Base-by-base conservation (phyloP, 139 green algal genomes). In the Spirogloea muscicola region DNA sequence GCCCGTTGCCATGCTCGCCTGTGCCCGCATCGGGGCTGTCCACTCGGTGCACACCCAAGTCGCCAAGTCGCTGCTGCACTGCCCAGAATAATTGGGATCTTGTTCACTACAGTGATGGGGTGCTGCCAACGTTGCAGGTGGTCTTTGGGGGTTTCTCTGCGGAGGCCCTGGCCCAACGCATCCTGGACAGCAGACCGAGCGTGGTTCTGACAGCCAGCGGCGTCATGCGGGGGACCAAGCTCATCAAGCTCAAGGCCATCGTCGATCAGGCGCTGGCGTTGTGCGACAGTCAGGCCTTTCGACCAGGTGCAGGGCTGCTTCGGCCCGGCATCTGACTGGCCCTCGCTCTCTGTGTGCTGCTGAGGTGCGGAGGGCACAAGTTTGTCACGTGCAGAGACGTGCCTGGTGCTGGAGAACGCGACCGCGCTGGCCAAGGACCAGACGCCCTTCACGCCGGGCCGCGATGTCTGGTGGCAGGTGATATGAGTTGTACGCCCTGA, bases 121-220 rank as follows among this genome's bases (percentile, higher is more conserved):
- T n/a, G n/a, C n/a, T n/a, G n/a, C n/a, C n/a, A n/a, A n/a, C n/a
- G n/a, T n/a, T 37, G 62, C 62, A 78, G 69, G 92, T 98, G 2
- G 94, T 98, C 44, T 98, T 98, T 82, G 94, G 82, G 2, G 94
- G 94, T 42, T 98, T 98, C 82, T 92, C 85, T 13, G 91, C 94
- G 2, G 91, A 97, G 62, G 78, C 89, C 0, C 87, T 98, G 21
- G 84, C 86, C 25, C 82, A 85, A 3, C 84, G 89, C 39, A 90
- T 95, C 34, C 33, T 80, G 29, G 87, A 93, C 84, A 43, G 52
- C 52, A 34, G 59, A 21, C 59, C 88, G 46, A 48, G 81, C 36
- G 80, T 92, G n/a, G 37, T 95, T 36, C 55, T 95, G 41, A 94
- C 90, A 4, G 84, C 81, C 57, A 88, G 83, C 18, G 89, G 74